Evolutionary conservation across 257 asterid species (phyloP).

Genomic region (Solanum infundibuliforme): DNA sequence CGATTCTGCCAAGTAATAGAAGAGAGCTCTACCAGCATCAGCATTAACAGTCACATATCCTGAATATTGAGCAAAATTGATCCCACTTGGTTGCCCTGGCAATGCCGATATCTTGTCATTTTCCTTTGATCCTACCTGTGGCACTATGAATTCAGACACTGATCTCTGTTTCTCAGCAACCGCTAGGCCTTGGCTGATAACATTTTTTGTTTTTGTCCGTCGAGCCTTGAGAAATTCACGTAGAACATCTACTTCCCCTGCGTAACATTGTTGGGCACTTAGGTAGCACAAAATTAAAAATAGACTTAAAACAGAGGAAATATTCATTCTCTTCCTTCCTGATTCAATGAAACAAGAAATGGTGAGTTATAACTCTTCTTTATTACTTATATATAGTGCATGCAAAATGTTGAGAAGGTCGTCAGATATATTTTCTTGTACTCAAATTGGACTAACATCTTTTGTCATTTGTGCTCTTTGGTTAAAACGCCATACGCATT

Average conservation of each 20-base stretch:
- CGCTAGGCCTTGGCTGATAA: not conserved
- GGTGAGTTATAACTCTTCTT: not conserved
- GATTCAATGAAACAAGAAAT: not conserved
- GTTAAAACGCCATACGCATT: not conserved
- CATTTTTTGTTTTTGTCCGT: not conserved
- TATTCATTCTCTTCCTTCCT: not conserved
- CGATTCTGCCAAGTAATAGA: slow-evolving; percentile 25
- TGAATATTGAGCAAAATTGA: slow-evolving; percentile 23
- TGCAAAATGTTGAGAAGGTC: not conserved
- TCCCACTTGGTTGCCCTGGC: slow-evolving; percentile 29
- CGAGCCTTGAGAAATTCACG: not conserved
- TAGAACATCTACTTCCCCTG: not conserved
- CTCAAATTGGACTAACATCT: not conserved
- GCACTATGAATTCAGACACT: not conserved
- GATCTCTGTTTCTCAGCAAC: not conserved
- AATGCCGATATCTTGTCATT: slow-evolving; percentile 20
- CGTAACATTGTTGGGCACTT: not conserved
- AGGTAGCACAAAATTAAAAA: not conserved
- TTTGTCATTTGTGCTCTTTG: not conserved
- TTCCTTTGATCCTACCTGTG: slow-evolving; percentile 15
- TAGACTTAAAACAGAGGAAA: not conserved
- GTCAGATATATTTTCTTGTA: not conserved
- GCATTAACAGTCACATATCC: slow-evolving; percentile 25
- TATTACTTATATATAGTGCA: not conserved
- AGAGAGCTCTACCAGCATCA: slow-evolving; percentile 17